phyloP scores from a whole-genome alignment of 1,139 yeast species.

The Yarrowia galli region DNA sequence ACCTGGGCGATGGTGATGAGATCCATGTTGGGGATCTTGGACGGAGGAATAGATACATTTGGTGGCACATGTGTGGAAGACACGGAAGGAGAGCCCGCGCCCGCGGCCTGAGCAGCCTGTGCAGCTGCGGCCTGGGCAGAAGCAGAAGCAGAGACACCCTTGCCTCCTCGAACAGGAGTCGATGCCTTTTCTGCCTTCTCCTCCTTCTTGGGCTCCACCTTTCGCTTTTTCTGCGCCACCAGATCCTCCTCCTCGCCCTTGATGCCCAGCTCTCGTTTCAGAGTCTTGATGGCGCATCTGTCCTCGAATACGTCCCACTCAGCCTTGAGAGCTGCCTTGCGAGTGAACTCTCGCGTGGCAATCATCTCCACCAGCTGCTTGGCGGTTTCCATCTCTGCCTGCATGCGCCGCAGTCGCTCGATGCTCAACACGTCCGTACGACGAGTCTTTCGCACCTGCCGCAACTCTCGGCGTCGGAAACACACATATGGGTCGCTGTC shows the following conservation, averaged over 20 bases:
- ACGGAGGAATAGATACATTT: constrained; percentile 84
- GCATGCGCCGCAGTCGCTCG: constrained; percentile 77
- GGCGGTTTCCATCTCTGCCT: constrained; percentile 79
- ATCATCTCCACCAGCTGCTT: constrained; percentile 72
- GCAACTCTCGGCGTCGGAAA: constrained; percentile 92
- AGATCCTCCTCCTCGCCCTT: constrained; percentile 87
- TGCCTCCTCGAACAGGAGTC: constrained; percentile 41
- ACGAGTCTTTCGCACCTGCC: constrained; percentile 96
- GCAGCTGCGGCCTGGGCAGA: constrained; percentile 41
- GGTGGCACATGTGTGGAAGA: constrained; percentile 60
- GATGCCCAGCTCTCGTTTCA: constrained; percentile 77
- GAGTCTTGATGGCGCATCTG: constrained; percentile 71
- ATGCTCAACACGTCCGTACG: constrained; percentile 92
- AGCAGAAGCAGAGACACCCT: constrained; percentile 40
- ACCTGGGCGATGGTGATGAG: constrained; percentile 82
- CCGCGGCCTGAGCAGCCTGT: constrained; percentile 40
- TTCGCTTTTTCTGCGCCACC: constrained; percentile 79
- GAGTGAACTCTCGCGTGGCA: constrained; percentile 74
- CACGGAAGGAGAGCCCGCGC: constrained; percentile 42
- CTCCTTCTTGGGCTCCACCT: constrained; percentile 45
- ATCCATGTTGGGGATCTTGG: constrained; percentile 93
- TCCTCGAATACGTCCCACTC: constrained; percentile 72
- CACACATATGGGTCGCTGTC: constrained; percentile 95
- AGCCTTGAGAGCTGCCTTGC: constrained; percentile 62
- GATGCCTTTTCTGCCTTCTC: constrained; percentile 40